These are phyloP conservation scores for Harringtonia aguacate DNA, from an alignment of 2,329 filamentous ascomycete species.

Conservation along the genomic window DNA sequence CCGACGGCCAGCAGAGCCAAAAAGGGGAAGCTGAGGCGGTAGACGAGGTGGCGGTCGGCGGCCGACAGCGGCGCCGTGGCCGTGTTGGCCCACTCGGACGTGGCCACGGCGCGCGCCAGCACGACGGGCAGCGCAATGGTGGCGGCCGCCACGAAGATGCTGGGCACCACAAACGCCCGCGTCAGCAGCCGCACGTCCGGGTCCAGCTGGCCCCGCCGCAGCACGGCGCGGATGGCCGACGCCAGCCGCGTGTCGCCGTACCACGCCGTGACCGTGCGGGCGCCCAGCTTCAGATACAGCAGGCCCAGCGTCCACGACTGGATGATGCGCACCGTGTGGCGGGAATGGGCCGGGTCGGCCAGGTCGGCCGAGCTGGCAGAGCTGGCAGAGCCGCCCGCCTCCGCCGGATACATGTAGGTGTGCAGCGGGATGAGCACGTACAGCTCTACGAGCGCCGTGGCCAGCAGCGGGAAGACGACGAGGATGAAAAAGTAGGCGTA, in stretches of 20 bases:
- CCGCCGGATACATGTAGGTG: constrained; percentile 51
- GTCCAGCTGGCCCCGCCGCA: constrained; percentile 64
- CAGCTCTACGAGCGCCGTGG: constrained; percentile 72
- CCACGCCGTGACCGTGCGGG: constrained; percentile 56
- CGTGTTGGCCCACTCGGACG: constrained; percentile 12
- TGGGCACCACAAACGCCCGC: constrained; percentile 75
- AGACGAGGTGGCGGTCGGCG: constrained; percentile 26
- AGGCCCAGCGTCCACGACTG: constrained; percentile 93
- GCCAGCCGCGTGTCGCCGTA: constrained; percentile 62
- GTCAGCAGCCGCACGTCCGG: constrained; percentile 74
- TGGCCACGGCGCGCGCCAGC: constrained; percentile 42
- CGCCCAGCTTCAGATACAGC: constrained; percentile 74
- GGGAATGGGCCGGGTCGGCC: constrained; percentile 20
- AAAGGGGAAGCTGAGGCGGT: constrained; percentile 60
- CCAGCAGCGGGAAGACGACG: constrained; percentile 70
- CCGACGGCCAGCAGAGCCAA: constrained; percentile 38
- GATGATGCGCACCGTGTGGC: constrained; percentile 72
- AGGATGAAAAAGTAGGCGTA: constrained; percentile 71
- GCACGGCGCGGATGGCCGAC: constrained; percentile 61
- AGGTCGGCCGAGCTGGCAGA: constrained; percentile 14
- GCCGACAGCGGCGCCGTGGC: constrained; percentile 10
- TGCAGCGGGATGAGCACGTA: constrained; percentile 83
- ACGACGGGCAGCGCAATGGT: constrained; percentile 56
- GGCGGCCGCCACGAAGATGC: constrained; percentile 45
- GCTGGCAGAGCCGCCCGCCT: constrained; percentile 17